A percentile compares a stretch with the other conserved stretches of the same genome.
phyloP scores from a whole-genome alignment of 1,139 yeast genomes.

The Arxiozyma slooffiae region DNA sequence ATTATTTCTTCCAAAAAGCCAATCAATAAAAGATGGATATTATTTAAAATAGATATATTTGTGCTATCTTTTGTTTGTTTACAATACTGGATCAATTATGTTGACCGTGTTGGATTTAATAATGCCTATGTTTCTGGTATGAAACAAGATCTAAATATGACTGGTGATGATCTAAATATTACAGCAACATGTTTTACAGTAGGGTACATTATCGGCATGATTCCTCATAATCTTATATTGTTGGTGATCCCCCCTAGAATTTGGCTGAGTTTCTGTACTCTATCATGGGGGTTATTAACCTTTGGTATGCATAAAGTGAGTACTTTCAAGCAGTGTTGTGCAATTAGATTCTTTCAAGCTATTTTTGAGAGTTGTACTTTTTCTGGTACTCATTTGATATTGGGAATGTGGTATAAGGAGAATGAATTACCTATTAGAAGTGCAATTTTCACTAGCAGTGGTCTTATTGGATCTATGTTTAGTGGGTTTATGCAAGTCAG shows the following conservation, averaged over 20 bases:
- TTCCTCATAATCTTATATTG: slow-evolving; percentile 47
- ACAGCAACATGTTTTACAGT: slow-evolving; percentile 49
- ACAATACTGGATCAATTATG: slow-evolving; percentile 47
- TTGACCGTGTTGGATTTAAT: slow-evolving; percentile 35
- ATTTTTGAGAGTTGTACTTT: slow-evolving; percentile 48
- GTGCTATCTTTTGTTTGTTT: slow-evolving; percentile 48
- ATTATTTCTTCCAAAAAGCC: not conserved
- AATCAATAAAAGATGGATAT: slow-evolving; percentile 32
- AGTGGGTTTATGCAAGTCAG: slow-evolving; percentile 57
- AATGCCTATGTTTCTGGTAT: slow-evolving; percentile 57
- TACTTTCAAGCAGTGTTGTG: slow-evolving; percentile 39
- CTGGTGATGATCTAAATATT: slow-evolving; percentile 42
- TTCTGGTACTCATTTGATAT: slow-evolving; percentile 43
- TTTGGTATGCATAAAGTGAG: slow-evolving; percentile 41
- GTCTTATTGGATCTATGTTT: slow-evolving; percentile 44
- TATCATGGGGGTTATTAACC: slow-evolving; percentile 48
- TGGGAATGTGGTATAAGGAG: slow-evolving; percentile 47
- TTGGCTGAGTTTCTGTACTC: slow-evolving; percentile 46
- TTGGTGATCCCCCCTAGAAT: slow-evolving; percentile 44
- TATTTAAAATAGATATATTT: slow-evolving; percentile 46
- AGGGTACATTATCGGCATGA: slow-evolving; percentile 49
- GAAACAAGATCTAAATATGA: slow-evolving; percentile 43
- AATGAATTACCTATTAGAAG: slow-evolving; percentile 40
- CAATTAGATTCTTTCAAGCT: slow-evolving; percentile 46
- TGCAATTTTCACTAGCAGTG: slow-evolving; percentile 46